These are phyloP conservation scores for Debaryomyces nepalensis DNA, from an alignment of 1,139 yeast genomes.

Conservation along the genomic window DNA sequence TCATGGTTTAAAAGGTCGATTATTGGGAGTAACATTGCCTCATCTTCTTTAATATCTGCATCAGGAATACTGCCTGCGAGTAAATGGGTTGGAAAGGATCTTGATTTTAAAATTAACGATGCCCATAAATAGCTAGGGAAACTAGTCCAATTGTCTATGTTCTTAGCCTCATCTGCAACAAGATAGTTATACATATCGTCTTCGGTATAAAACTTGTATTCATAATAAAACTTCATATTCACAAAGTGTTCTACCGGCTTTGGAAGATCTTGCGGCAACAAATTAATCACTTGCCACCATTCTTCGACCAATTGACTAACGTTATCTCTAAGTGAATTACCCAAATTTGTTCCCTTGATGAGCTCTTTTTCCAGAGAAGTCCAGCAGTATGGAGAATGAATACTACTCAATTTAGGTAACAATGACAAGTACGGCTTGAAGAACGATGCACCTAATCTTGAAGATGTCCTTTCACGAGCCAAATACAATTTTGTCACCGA, in stretches of 20 bases:
- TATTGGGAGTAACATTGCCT: slow-evolving; percentile 76
- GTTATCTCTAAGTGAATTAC: slow-evolving; percentile 45
- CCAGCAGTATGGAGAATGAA: slow-evolving; percentile 72
- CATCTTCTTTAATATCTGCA: slow-evolving; percentile 35
- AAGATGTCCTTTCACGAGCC: slow-evolving; percentile 37
- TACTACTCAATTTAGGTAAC: slow-evolving; percentile 56
- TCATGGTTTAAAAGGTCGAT: slow-evolving; percentile 80
- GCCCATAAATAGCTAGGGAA: slow-evolving; percentile 79
- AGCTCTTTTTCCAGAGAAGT: slow-evolving; percentile 49
- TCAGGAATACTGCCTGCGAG: slow-evolving; percentile 30
- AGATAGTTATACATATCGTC: slow-evolving; percentile 40
- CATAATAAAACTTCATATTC: slow-evolving; percentile 53
- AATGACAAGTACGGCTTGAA: slow-evolving; percentile 57
- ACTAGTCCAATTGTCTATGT: slow-evolving; percentile 57
- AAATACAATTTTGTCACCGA: slow-evolving; percentile 52
- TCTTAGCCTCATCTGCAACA: slow-evolving; percentile 19
- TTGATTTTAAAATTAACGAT: slow-evolving; percentile 65
- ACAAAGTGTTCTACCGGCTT: slow-evolving; percentile 44
- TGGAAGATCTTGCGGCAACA: slow-evolving; percentile 36
- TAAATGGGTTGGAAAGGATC: slow-evolving; percentile 76
- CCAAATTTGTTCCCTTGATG: slow-evolving; percentile 63
- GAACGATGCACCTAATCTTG: slow-evolving; percentile 24
- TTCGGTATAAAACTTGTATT: slow-evolving; percentile 48
- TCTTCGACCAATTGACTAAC: slow-evolving; percentile 46
- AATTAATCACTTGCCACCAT: slow-evolving; percentile 51